phyloP scores from a whole-genome alignment of 805 yeast genomes.

The Schwanniomyces occidentalis region DNA sequence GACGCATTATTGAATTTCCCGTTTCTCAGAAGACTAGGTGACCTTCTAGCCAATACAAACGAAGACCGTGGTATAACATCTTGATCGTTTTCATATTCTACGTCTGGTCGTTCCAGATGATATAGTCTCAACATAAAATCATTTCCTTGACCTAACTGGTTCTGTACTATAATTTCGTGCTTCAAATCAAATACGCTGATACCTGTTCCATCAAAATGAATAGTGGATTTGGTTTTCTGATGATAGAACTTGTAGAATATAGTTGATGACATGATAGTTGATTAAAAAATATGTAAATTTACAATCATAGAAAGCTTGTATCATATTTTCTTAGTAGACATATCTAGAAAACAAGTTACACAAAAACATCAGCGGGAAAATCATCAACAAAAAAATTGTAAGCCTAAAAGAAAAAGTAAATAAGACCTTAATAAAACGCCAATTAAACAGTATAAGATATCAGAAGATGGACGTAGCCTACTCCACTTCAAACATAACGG shows the following conservation, averaged over 20 bases:
- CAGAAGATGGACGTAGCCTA: conserved; percentile 13
- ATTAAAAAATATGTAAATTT: background rate
- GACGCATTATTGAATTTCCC: conserved; percentile 59
- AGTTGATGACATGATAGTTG: conserved; percentile 70
- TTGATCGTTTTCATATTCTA: conserved; percentile 85
- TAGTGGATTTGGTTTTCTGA: conserved; percentile 74
- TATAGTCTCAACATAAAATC: conserved; percentile 78
- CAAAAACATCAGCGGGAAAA: conserved; percentile 5
- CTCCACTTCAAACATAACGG: conserved; percentile 19
- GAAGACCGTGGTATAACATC: conserved; percentile 89
- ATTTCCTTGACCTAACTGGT: conserved; percentile 77
- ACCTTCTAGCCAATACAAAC: conserved; percentile 75
- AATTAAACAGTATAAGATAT: background rate
- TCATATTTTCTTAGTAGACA: too few relatives aligned
- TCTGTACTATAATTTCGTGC: conserved; percentile 80
- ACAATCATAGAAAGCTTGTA: too few relatives aligned
- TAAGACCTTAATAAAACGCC: too few relatives aligned
- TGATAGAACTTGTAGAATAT: conserved; percentile 86
- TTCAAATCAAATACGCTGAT: conserved; percentile 92
- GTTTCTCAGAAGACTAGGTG: conserved; percentile 56
- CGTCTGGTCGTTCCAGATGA: conserved; percentile 53
- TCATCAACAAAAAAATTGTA: conserved; percentile 2
- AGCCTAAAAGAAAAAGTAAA: background rate
- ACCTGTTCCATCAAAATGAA: conserved; percentile 95
- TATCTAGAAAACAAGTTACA: conserved; percentile 2